Percentiles rank a stretch among this genome's conserved stretches.
phyloP scores from a whole-genome alignment of 768 basidiomycete species.

The Mycena vulgaris region DNA sequence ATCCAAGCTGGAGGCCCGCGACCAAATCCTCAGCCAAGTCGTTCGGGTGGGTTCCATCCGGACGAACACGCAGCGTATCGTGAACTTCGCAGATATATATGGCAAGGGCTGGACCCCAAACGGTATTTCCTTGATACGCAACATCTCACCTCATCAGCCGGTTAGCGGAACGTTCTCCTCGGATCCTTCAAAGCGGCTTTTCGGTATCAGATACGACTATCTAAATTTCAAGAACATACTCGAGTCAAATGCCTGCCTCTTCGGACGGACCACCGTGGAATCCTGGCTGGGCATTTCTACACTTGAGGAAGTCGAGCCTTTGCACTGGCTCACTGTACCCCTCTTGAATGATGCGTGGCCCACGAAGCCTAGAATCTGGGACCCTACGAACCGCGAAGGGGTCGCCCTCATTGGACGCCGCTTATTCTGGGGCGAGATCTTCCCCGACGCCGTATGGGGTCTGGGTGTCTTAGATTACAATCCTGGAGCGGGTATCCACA shows the following conservation, averaged over 20 bases:
- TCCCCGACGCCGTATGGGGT: slow-evolving; percentile 8
- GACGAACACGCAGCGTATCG: not conserved
- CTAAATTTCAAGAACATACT: not conserved
- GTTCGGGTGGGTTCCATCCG: slow-evolving; percentile 7
- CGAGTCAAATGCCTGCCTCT: slow-evolving; percentile 4
- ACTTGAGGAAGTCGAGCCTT: not conserved
- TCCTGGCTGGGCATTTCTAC: slow-evolving; percentile 9
- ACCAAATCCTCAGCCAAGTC: not conserved
- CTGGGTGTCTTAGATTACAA: slow-evolving; percentile 22
- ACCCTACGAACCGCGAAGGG: slow-evolving; percentile 24
- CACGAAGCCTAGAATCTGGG: not conserved
- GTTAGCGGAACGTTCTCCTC: not conserved
- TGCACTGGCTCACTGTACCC: slow-evolving; percentile 18
- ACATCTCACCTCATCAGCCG: not conserved
- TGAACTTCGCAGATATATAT: not conserved
- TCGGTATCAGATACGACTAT: slow-evolving; percentile 30
- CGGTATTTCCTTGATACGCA: slow-evolving; percentile 27
- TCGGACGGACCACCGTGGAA: slow-evolving; percentile 15
- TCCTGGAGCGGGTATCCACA: not conserved
- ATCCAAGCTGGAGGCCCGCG: not conserved
- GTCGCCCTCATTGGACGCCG: slow-evolving; percentile 20
- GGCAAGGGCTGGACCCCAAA: not conserved
- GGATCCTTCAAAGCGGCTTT: slow-evolving; percentile 22
- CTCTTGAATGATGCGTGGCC: not conserved
- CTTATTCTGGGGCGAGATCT: slow-evolving; percentile 18